These are phyloP conservation scores for Incumbomyces lentus DNA, from an alignment of 2,329 filamentous ascomycete genomes.

Conservation along the genomic window DNA sequence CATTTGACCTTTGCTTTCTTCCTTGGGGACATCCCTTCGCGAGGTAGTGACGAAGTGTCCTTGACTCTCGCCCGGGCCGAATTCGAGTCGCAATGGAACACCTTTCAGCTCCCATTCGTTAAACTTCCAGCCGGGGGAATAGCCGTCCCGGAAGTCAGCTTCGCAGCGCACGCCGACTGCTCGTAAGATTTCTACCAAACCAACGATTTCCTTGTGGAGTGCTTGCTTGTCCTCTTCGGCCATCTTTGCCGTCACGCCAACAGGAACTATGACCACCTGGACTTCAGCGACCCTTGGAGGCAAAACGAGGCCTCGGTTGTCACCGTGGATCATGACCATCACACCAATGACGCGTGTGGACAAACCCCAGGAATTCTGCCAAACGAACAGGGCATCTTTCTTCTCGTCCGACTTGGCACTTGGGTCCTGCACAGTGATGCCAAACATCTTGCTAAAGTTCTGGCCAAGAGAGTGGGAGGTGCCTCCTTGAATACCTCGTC, in stretches of 20 bases:
- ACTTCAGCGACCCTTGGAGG: conserved; percentile 81
- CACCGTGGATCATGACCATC: conserved; percentile 97
- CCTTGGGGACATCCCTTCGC: conserved; percentile 64
- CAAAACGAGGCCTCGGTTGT: conserved; percentile 88
- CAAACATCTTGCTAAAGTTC: conserved; percentile 99
- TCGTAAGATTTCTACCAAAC: conserved; percentile 58
- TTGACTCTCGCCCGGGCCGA: conserved; percentile 86
- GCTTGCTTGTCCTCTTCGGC: conserved; percentile 66
- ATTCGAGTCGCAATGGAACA: conserved; percentile 86
- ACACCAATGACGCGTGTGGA: conserved; percentile 96
- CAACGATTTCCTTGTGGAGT: conserved; percentile 65
- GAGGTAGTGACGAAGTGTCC: conserved; percentile 75
- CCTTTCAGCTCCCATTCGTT: conserved; percentile 98
- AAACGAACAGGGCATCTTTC: conserved; percentile 60
- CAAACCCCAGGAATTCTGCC: conserved; percentile 98
- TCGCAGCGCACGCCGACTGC: conserved; percentile 67
- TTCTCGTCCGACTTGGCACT: conserved; percentile 59
- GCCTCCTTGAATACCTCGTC: conserved; percentile 89
- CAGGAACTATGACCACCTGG: conserved; percentile 80
- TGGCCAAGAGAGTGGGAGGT: conserved; percentile 93
- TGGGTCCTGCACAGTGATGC: conserved; percentile 93
- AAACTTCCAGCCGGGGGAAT: conserved; percentile 94
- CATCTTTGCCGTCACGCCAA: conserved; percentile 84
- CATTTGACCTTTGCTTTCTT: conserved; percentile 54
- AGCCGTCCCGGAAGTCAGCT: conserved; percentile 76